These are phyloP conservation scores for Trichoderma pleuroti DNA, from an alignment of 2,329 filamentous ascomycete species.

Conservation along the genomic window DNA sequence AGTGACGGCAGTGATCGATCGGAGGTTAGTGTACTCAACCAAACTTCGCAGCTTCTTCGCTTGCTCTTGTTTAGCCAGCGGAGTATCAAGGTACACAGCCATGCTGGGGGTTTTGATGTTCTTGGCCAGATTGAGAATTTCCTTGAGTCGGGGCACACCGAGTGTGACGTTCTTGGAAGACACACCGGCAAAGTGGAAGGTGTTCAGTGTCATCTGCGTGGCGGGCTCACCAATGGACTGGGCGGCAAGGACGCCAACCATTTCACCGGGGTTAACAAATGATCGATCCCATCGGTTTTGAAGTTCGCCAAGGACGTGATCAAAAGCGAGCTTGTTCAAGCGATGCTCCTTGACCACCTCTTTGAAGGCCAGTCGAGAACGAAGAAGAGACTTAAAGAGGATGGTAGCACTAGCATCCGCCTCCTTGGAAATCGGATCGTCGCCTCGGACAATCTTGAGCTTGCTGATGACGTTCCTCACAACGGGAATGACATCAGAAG, in stretches of 20 bases:
- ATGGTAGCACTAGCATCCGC: constrained; percentile 86
- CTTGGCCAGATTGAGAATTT: constrained; percentile 95
- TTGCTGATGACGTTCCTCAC: constrained; percentile 72
- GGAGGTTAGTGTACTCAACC: constrained; percentile 91
- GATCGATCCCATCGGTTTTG: constrained; percentile 84
- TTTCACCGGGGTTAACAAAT: constrained; percentile 88
- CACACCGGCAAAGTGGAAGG: constrained; percentile 99
- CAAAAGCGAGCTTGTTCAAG: constrained; percentile 86
- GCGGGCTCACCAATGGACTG: constrained; percentile 98
- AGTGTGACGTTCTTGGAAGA: constrained; percentile 99
- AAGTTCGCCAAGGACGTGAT: constrained; percentile 86
- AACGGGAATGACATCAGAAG: constrained; percentile 78
- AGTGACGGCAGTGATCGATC: constrained; percentile 84
- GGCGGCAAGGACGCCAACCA: constrained; percentile 96
- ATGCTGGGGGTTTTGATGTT: constrained; percentile 99
- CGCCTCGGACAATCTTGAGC: constrained; percentile 81
- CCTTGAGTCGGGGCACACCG: constrained; percentile 97
- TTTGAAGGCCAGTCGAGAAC: constrained; percentile 89
- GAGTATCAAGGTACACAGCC: constrained; percentile 76
- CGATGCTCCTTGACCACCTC: constrained; percentile 81
- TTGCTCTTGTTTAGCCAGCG: constrained; percentile 66
- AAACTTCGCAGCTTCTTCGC: constrained; percentile 83
- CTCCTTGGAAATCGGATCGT: constrained; percentile 76
- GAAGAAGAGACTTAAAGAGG: constrained; percentile 86
- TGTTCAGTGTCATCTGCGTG: constrained; percentile 99